Percentiles rank a stretch among this genome's conserved stretches.
phyloP scores from a whole-genome alignment of 257 asterid genomes.

The Solanum clarkiae region DNA sequence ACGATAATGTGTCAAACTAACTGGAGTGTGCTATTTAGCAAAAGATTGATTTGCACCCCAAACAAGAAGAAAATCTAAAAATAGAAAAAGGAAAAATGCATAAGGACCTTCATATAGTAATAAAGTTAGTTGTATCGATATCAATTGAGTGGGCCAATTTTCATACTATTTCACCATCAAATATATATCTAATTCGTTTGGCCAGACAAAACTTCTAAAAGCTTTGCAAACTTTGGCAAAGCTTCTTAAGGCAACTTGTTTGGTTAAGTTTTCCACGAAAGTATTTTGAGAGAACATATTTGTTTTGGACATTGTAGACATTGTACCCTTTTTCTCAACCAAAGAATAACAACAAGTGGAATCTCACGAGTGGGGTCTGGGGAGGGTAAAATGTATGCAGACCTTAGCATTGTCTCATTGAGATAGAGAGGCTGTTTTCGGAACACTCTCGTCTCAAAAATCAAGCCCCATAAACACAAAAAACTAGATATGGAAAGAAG shows the following conservation, averaged over 20 bases:
- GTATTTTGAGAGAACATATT: background rate
- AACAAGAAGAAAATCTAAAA: background rate
- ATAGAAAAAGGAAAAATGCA: background rate
- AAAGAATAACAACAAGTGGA: background rate
- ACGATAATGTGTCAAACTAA: background rate
- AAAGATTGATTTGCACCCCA: background rate
- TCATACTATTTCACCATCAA: background rate
- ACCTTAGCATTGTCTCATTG: too few relatives aligned
- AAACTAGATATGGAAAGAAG: too few relatives aligned
- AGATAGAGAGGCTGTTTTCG: too few relatives aligned
- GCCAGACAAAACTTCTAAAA: background rate
- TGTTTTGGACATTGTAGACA: background rate
- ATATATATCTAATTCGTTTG: background rate
- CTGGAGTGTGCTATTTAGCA: background rate
- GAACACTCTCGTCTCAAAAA: too few relatives aligned
- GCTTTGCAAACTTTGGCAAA: background rate
- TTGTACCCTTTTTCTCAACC: background rate
- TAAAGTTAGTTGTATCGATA: background rate
- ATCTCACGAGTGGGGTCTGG: too few relatives aligned
- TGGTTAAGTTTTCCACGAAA: background rate
- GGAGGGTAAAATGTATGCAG: too few relatives aligned
- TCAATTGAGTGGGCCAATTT: too few relatives aligned
- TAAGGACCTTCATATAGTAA: background rate
- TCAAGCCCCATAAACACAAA: too few relatives aligned
- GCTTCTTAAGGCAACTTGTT: background rate